Evolutionary conservation across 2,329 filamentous ascomycete genomes (phyloP).

Genomic region (Aspergillus sp.): DNA sequence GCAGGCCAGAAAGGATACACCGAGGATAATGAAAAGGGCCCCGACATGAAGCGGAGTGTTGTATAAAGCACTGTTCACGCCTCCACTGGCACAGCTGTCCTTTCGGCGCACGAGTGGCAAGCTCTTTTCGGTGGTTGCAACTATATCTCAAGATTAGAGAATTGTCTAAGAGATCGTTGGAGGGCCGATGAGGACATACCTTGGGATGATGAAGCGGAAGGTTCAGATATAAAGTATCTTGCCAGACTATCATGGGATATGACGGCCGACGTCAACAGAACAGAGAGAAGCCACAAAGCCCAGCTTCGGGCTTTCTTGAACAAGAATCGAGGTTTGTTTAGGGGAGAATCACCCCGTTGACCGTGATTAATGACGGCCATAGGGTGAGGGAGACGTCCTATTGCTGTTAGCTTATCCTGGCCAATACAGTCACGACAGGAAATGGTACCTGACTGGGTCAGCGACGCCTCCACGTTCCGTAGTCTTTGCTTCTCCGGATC

Average conservation of each 20-base stretch:
- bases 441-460: slow-evolving; percentile 28
- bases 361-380: slow-evolving; percentile 4
- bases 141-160: not conserved
- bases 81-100: slow-evolving; percentile 26
- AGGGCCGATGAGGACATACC: not conserved
- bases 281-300: slow-evolving; percentile 25
- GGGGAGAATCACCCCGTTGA: not conserved
- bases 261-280: slow-evolving; percentile 20
- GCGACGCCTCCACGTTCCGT: slow-evolving; percentile 18
- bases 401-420: not conserved
- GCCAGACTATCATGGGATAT: slow-evolving; percentile 18
- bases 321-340: slow-evolving; percentile 2
- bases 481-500: slow-evolving; percentile 6
- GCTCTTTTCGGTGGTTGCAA: not conserved
- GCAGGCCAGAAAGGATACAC: slow-evolving; percentile 55
- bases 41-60: slow-evolving; percentile 63
- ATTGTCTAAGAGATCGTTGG: not conserved
- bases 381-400: slow-evolving; percentile 21
- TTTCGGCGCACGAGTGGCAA: slow-evolving; percentile 11
- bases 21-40: slow-evolving; percentile 62
- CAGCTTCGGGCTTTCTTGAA: slow-evolving; percentile 18
- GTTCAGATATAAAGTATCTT: not conserved
- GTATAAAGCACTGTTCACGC: slow-evolving; percentile 43
- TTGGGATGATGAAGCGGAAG: no score
- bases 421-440: not conserved